Conservation (phyloP, 2,329 filamentous ascomycete genomes). For the Calonectria crousiana region DNA sequence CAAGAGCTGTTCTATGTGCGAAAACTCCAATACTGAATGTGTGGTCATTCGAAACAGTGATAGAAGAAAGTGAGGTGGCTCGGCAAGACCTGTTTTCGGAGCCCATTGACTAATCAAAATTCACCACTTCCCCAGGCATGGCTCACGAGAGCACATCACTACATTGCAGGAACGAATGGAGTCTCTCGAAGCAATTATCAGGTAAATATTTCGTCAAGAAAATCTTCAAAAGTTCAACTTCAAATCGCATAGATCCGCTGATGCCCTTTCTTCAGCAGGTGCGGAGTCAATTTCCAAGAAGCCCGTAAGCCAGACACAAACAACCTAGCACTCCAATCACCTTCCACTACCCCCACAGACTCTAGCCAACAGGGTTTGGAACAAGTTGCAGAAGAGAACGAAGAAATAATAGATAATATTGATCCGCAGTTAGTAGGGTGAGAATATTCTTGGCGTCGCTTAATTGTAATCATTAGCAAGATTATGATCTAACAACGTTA, state of each 20-base stretch:
- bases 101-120: not conserved
- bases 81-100: no score
- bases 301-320: not conserved
- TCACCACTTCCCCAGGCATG: not conserved
- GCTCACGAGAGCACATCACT: slow-evolving; percentile 3
- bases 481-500: not conserved
- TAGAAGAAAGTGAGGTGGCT: not conserved
- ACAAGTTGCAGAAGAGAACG: not conserved
- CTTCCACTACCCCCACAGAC: not conserved
- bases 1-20: slow-evolving; percentile 1
- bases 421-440: not conserved
- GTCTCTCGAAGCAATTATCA: slow-evolving; percentile 2
- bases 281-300: not conserved
- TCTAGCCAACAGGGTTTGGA: not conserved
- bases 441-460: not conserved
- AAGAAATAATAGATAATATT: not conserved
- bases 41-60: not conserved
- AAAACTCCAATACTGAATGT: slow-evolving; percentile 1
- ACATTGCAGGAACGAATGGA: slow-evolving; percentile 8
- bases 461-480: no score
- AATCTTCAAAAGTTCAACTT: not conserved
- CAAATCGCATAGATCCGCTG: not conserved
- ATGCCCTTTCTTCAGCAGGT: not conserved
- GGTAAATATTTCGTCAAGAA: not conserved
- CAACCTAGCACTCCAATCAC: not conserved